Conservation (phyloP, 2,329 filamentous ascomycete genomes). For the Calonectria hawksworthii region DNA sequence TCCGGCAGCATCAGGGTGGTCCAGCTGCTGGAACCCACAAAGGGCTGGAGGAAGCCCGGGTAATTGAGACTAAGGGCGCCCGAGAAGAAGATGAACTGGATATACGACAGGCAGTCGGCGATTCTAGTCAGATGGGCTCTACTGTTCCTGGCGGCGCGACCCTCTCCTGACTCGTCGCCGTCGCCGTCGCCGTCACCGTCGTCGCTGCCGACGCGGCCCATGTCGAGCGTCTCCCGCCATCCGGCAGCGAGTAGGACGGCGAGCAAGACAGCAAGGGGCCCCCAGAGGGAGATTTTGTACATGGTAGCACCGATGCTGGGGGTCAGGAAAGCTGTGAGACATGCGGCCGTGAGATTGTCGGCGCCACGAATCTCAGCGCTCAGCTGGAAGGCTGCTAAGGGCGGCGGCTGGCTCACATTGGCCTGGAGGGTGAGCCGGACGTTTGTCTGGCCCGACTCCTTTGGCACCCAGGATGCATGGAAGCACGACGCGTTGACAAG, state of each 20-base stretch:
- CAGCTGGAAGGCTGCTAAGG: constrained; percentile 37
- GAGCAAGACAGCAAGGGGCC: constrained; percentile 24
- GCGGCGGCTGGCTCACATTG: constrained; percentile 47
- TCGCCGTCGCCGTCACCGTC: too few species aligned
- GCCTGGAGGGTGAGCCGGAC: constrained; percentile 8
- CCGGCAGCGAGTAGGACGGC: constrained; percentile 35
- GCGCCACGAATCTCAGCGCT: constrained; percentile 33
- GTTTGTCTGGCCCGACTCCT: not conserved
- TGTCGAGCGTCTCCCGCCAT: constrained; percentile 31
- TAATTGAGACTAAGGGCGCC: constrained; percentile 79
- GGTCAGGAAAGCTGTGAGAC: constrained; percentile 34
- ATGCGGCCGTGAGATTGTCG: constrained; percentile 30
- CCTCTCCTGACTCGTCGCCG: constrained; percentile 31
- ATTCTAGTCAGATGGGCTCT: constrained; percentile 41
- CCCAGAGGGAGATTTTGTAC: constrained; percentile 30
- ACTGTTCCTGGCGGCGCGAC: not conserved
- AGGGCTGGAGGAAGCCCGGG: constrained; percentile 81
- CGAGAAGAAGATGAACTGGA: constrained; percentile 81
- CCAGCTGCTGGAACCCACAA: constrained; percentile 77
- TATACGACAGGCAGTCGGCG: constrained; percentile 77
- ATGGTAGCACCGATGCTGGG: constrained; percentile 30
- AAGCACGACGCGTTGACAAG: constrained; percentile 37
- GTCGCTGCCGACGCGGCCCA: constrained; percentile 14
- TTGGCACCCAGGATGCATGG: not conserved
- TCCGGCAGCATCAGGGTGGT: constrained; percentile 73